phyloP scores from a whole-genome alignment of 176 grass and related monocot genomes.

The Avena atlantica region DNA sequence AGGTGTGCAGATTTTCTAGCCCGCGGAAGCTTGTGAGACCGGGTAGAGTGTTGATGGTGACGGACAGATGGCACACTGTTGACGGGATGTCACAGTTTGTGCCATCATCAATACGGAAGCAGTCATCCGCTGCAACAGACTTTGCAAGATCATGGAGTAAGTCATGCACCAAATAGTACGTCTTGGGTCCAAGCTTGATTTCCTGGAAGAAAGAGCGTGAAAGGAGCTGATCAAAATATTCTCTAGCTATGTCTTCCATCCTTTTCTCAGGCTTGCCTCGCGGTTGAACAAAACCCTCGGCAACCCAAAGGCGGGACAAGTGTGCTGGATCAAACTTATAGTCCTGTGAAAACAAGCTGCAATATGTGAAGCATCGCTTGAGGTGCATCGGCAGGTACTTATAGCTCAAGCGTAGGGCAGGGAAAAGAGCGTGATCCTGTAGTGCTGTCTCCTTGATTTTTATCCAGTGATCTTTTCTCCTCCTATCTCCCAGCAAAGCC shows the following conservation, averaged over 20 bases:
- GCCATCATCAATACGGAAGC: constrained; percentile 34
- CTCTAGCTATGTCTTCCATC: constrained; percentile 32
- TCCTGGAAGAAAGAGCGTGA: constrained; percentile 37
- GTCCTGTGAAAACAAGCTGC: constrained; percentile 8
- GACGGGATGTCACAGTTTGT: background rate
- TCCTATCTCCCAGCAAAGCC: background rate
- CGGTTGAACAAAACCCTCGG: constrained; percentile 32
- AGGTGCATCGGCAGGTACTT: background rate
- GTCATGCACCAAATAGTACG: constrained; percentile 27
- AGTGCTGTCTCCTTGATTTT: background rate
- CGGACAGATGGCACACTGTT: constrained; percentile 33
- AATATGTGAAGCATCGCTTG: constrained; percentile 27
- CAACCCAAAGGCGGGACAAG: constrained; percentile 24
- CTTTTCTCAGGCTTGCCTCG: background rate
- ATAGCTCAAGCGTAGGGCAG: background rate
- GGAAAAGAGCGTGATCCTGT: background rate
- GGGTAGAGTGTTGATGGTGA: background rate
- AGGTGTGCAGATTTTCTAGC: background rate
- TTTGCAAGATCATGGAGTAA: constrained; percentile 34
- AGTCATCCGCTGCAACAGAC: constrained; percentile 12
- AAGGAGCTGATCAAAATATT: constrained; percentile 33
- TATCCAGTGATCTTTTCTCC: background rate
- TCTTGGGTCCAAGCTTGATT: background rate
- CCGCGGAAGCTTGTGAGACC: background rate
- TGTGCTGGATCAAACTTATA: constrained; percentile 1